Evolutionary conservation across 306 rosid genomes (phyloP).

Genomic region (Lathyrus tuberosus): DNA sequence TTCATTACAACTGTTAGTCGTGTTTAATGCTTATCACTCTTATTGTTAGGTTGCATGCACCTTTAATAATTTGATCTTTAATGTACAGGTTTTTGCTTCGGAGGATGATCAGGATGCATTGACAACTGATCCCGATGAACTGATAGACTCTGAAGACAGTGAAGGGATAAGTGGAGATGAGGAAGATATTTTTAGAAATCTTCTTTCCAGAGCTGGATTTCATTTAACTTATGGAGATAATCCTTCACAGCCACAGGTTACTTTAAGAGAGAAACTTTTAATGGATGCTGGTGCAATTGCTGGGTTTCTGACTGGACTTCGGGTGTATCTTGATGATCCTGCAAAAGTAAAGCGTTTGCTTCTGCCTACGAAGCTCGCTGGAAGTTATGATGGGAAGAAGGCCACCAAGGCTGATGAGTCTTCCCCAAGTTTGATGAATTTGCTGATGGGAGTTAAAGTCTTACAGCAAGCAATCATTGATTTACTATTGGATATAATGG

Average conservation of each 20-base stretch:
- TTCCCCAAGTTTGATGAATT: conserved; percentile 96
- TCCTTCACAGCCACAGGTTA: conserved; percentile 96
- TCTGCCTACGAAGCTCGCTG: conserved; percentile 91
- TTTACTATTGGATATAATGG: conserved; percentile 97
- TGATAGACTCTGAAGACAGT: conserved; percentile 92
- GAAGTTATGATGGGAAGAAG: conserved; percentile 81
- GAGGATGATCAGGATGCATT: conserved; percentile 98
- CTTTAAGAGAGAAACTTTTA: conserved; percentile 89
- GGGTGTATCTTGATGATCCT: conserved; percentile 99
- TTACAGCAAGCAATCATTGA: conserved; percentile 97
- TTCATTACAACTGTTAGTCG: conserved; percentile 15
- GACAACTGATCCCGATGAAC: conserved; percentile 98
- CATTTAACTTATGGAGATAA: conserved; percentile 96
- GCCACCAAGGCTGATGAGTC: conserved; percentile 73
- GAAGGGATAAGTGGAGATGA: conserved; percentile 97
- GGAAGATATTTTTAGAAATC: conserved; percentile 94
- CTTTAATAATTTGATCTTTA: conserved; percentile 41
- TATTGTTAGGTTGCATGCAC: conserved; percentile 34
- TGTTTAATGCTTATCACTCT: conserved; percentile 15
- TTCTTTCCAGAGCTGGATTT: conserved; percentile 96
- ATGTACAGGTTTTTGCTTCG: conserved; percentile 83
- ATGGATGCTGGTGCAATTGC: conserved; percentile 99
- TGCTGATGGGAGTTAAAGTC: conserved; percentile 98
- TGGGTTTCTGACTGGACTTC: conserved; percentile 95
- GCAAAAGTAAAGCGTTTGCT: conserved; percentile 97